Evolutionary conservation across 1,284 basidiomycete species (phyloP), one percentile per base, ranked within the genome.

Genomic region (Pyrrhoderma noxium): DNA sequence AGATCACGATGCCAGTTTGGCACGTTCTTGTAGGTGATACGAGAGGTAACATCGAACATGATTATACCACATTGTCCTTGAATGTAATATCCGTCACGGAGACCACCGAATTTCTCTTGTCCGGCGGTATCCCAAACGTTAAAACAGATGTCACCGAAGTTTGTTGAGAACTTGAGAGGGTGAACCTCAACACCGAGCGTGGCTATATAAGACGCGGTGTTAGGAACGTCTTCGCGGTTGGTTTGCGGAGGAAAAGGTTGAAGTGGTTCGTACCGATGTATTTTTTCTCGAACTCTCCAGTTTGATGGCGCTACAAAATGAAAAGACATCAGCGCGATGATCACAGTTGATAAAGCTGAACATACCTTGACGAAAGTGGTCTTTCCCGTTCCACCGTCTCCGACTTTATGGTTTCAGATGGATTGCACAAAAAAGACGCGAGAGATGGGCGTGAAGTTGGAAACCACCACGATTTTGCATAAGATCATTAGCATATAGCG

Each of bases 121-220:
- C 96, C 96, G 51, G 96, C 96, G 40, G 96, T 99, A 73, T 99
- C 96, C 96, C 96, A 99, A 51, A 98, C 95, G 70, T 99, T 99
- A 84, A 99, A 99, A 77, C 89, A 90, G 75, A 99, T 94, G 53
- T 88, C 93, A 64, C 96, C 96, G 65, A 90, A 95, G 82, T 98
- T 98, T 77, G 96, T 99, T 65, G 91, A 79, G 82, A 99, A 99
- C 42, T 77, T 75, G 50, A 99, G 79, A 57, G 95, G 95, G 76
- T 99, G 95, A 44, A 99, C 95, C 72, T 99, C 95, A 64, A 98
- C 95, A 83, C 96, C 95, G 58, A 99, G 89, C 53, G 96, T 99
- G 64, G 95, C 95, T 95, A 69, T 38, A 49, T 25, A 58, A 56
- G 59, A n/a, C n/a, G n/a, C n/a, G n/a, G n/a, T n/a, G n/a, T 57